A percentile compares a stretch with the other conserved stretches of the same genome.
phyloP scores from a whole-genome alignment of 2,329 filamentous ascomycete species.

The Fusarium marasasianum region DNA sequence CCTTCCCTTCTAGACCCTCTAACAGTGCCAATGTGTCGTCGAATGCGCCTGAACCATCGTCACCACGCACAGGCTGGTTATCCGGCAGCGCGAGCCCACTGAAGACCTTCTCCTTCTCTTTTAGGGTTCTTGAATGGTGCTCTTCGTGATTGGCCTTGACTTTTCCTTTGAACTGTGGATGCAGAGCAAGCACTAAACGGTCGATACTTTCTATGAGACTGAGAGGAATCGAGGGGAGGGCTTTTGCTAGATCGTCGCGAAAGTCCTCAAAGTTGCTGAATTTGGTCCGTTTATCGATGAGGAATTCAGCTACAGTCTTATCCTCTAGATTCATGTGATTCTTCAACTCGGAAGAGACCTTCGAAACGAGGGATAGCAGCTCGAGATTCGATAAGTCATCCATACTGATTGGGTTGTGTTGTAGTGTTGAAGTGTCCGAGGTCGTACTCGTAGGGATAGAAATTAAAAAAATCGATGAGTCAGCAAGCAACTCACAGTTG shows the following conservation, averaged over 20 bases:
- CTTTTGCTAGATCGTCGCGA: constrained; percentile 70
- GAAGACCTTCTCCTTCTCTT: constrained; percentile 88
- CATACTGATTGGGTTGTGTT: constrained; percentile 54
- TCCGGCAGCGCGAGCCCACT: constrained; percentile 89
- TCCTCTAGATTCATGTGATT: constrained; percentile 93
- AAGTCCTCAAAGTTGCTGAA: constrained; percentile 77
- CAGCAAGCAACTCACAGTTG: not conserved
- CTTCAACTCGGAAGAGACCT: constrained; percentile 91
- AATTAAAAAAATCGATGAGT: not conserved
- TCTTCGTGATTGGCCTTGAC: constrained; percentile 48
- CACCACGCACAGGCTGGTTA: constrained; percentile 59
- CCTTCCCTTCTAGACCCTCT: constrained; percentile 82
- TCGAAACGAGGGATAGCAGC: constrained; percentile 91
- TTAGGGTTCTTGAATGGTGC: constrained; percentile 56
- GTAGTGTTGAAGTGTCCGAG: too few species aligned
- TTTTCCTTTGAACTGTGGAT: constrained; percentile 81
- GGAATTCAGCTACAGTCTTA: constrained; percentile 95
- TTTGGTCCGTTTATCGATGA: constrained; percentile 89
- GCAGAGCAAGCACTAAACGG: constrained; percentile 86
- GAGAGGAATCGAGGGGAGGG: constrained; percentile 78
- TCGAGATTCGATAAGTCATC: constrained; percentile 93
- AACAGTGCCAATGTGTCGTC: constrained; percentile 93
- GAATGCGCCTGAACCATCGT: constrained; percentile 69
- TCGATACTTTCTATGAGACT: constrained; percentile 93
- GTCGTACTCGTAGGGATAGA: too few species aligned